Base-by-base conservation (phyloP, 805 yeast genomes). In the Candida boleticola region DNA sequence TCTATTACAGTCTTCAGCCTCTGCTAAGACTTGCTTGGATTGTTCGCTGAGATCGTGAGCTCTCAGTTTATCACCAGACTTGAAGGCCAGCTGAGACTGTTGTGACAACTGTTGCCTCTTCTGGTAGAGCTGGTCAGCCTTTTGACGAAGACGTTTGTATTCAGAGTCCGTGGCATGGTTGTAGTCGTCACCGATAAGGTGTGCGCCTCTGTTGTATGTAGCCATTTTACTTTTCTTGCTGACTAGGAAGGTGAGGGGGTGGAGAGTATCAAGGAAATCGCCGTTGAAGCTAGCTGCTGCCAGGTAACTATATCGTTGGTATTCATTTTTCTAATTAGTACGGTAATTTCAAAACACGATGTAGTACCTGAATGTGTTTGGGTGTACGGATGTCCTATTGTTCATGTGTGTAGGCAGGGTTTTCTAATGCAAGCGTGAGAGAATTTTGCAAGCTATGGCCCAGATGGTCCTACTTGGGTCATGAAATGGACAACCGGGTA, bases 41-140 rank as follows among this genome's bases (percentile, higher is more conserved):
- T 82, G 66, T 29, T 78, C 80, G 39, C 95, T 84, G 45, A 86
- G 68, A 45, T 79, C 78, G 50, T 84, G 82, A 1, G 98, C 98
- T 49, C 63, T 65, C 10, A 72, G 74, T 42, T 82, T 82, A 55
- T 89, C 85, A 3, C 97, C 97, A 2, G 64, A 54, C 46, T 84
- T 72, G 57, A 76, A 92, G 1, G 97, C 96, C 16, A 65, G 63
- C 60, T 90, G 93, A 1, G 97, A 86, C 53, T 85, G 73, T 36
- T 74, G 68, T 1, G 86, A 75, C 25, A 80, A 70, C 43, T 77
- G 64, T 42, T 72, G 70, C 41, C 82, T 71, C 53, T 79, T 77
- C 39, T 73, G 61, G 61, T 73, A 81, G 17, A 89, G 85, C 46
- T 70, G 66, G 36, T 83, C 83, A 2, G 97, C 97, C 54, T 77